Base-by-base conservation (phyloP, 202 grass and related monocot species). In the Musa balbisiana region DNA sequence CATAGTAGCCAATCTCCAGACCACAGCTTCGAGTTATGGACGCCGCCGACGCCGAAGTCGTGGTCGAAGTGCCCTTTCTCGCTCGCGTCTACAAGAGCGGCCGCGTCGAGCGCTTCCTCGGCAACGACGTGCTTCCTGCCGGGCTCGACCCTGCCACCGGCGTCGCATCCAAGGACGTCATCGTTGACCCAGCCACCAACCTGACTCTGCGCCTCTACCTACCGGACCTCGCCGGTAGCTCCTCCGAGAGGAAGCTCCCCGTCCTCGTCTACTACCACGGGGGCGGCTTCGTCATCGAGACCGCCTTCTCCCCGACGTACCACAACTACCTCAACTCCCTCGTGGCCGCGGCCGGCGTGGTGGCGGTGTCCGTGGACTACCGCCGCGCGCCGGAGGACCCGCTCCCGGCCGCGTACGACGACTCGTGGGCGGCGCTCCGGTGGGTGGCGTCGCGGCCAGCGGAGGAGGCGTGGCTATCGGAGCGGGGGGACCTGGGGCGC, bases 71-170 rank as follows among this genome's bases (percentile, higher is more conserved):
- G 33, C 33, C 33, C 5, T 43, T 43, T 43, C 33, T 43, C 0
- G 33, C 33, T 43, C n/a, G 80, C 71, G 53, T 49, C 62, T 20
- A 82, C 62, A 20, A 82, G 68, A 55, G 73, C 68, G 73, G 79
- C 73, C 88, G 87, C 76, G 80, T 96, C 12, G 87, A 90, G 75
- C 89, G 92, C 19, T 87, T 90, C 62, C 80, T 88, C 8, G 78
- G 69, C 23, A 62, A 83, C n/a, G 83, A 90, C 72, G 86, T 85
- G 16, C 59, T 49, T 6, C 77, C 90, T 43, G 51, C 84, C 1
- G 84, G 86, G 62, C 11, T 80, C 13, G 79, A 89, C 20, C 56
- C 63, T 3, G 63, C 22, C 4, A 92, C 84, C n/a, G 81, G 86
- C 74, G 86, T 89, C 78, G 80, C 81, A 8, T 43, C 33, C 33